Evolutionary conservation across 106 monocot species (phyloP).

Genomic region (Acorus calamus): DNA sequence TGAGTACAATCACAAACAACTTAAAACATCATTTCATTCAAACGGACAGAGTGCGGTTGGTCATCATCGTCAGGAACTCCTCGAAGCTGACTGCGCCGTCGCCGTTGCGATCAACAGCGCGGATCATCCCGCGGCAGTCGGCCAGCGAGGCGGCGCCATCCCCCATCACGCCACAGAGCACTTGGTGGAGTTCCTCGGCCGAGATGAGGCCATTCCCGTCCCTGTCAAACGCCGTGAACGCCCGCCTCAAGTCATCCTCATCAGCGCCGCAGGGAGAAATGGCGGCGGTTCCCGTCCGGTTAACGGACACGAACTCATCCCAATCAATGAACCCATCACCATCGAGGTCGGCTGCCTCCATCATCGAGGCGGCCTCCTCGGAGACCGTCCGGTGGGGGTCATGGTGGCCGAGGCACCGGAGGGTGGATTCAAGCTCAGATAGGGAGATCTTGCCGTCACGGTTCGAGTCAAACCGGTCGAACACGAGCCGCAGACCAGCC

Average conservation of each 20-base stretch:
- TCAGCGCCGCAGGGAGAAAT: neutral
- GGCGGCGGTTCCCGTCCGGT: neutral
- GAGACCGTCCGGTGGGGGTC: neutral
- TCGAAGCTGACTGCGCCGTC: neutral
- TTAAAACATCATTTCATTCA: too few relatives aligned
- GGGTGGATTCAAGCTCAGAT: neutral
- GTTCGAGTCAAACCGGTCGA: neutral
- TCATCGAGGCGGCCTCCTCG: neutral
- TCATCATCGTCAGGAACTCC: constrained; percentile 5
- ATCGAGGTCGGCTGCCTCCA: neutral
- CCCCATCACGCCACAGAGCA: neutral
- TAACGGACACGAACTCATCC: neutral
- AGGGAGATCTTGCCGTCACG: neutral
- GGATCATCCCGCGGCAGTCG: neutral
- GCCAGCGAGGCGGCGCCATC: neutral
- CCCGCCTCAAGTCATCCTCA: neutral
- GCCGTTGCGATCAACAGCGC: constrained; percentile 1
- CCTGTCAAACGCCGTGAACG: neutral
- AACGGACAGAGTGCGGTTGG: neutral
- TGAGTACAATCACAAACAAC: too few relatives aligned
- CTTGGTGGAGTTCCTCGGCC: constrained; percentile 1
- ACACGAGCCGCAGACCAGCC: neutral
- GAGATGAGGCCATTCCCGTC: neutral
- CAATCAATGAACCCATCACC: neutral
- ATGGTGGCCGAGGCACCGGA: neutral